phyloP scores from a whole-genome alignment of 2,329 filamentous ascomycete species.

The Diplodia scrobiculata region DNA sequence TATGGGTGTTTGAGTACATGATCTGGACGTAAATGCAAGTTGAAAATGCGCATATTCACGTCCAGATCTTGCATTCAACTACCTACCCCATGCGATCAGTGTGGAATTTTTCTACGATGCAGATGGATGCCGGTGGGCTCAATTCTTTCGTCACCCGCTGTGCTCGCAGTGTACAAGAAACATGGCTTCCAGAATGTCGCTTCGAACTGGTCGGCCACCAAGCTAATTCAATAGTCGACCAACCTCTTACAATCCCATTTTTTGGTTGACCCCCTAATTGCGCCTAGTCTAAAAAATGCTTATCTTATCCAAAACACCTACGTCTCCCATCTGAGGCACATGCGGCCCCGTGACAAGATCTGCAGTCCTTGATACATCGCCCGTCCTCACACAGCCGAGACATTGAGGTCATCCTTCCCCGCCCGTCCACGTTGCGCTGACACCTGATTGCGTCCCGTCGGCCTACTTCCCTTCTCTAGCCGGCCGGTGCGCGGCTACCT shows the following conservation, averaged over 20 bases:
- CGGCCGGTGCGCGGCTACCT: not conserved
- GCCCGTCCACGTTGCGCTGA: constrained; percentile 7
- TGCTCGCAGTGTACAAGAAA: too few relatives aligned
- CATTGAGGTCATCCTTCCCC: constrained; percentile 23
- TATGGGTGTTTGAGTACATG: too few relatives aligned
- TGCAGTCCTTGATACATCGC: constrained; percentile 23
- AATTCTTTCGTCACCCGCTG: too few relatives aligned
- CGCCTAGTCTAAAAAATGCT: constrained; percentile 25
- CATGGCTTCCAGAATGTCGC: constrained; percentile 14
- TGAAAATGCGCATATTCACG: too few relatives aligned
- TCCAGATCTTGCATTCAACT: too few relatives aligned
- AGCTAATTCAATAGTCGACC: constrained; percentile 9
- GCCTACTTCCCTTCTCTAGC: not conserved
- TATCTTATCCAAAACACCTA: constrained; percentile 28
- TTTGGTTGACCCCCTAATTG: not conserved
- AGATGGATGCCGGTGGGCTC: too few relatives aligned
- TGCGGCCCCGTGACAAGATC: constrained; percentile 10
- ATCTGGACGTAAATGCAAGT: too few relatives aligned
- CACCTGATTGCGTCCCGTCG: not conserved
- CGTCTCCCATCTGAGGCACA: constrained; percentile 23
- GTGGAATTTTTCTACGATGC: too few relatives aligned
- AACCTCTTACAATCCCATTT: constrained; percentile 7
- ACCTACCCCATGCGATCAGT: too few relatives aligned
- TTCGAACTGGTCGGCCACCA: not conserved
- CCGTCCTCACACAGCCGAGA: constrained; percentile 11